Evolutionary conservation across 768 basidiomycete species (phyloP), one percentile per base, ranked within the genome.

Genomic region (Boletus barrowsii): DNA sequence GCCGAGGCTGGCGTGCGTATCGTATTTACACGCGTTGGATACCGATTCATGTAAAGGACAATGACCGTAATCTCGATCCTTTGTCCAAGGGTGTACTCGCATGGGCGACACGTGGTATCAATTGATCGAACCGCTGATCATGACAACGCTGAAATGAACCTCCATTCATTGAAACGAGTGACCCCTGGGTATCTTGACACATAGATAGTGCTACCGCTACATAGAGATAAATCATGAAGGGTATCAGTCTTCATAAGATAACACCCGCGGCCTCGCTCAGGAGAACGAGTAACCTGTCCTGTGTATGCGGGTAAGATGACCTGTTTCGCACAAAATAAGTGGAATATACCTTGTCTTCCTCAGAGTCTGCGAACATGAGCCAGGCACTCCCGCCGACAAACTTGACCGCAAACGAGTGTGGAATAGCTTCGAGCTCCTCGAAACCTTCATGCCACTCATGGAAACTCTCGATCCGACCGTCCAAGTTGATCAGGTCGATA

Each of bases 401-500:
- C 55, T 83, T 83, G 26, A 87, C 69, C 3, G 80, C 86, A 68
- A 88, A 86, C 1, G 86, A 84, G 54, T 83, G 75, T 4, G 83
- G 77, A 47, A 88, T 85, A 10, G 84, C 78, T 63, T 83, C 77
- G 33, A 88, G 66, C 43, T 86, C 83, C 53, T 87, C 86, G 53
- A 81, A 85, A 6, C 86, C 86, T 51, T 87, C 82, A 51, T 80
- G 74, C 80, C 83, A 85, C 60, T 87, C 86, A 53, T 75, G 75
- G 49, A 86, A 57, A 10, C 69, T 78, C 42, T 67, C 69, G 15
- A 84, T 62, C 10, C 73, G 69, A 10, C 78, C 79, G 5, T 76
- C 73, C 40, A 87, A 66, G 36, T 77, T 67, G n/a, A 83, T 48
- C 42, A 76, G 49, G 29, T 73, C 69, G 3, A 72, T 29, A 3